These are phyloP conservation scores for Fennellomyces sp. DNA, from an alignment of 371 early-diverging fungal species.

Conservation along the genomic window DNA sequence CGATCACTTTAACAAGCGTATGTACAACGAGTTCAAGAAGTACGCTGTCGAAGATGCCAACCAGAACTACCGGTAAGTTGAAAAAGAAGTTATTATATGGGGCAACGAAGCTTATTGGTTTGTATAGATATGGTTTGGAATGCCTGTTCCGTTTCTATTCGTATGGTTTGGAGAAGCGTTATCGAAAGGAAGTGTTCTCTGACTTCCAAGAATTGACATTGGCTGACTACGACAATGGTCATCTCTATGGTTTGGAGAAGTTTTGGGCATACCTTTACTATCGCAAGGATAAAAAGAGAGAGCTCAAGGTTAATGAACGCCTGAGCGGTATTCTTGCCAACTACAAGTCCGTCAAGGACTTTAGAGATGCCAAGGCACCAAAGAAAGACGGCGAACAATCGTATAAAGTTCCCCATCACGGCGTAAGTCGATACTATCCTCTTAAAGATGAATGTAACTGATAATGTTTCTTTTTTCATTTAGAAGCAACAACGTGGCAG, in stretches of 20 bases:
- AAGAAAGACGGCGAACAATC: slow-evolving; percentile 27
- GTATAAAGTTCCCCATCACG: slow-evolving; percentile 48
- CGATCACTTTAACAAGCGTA: slow-evolving; percentile 90
- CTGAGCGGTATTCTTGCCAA: slow-evolving; percentile 63
- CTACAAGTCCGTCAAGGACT: slow-evolving; percentile 76
- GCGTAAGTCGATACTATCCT: slow-evolving; percentile 35
- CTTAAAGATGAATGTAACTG: not conserved
- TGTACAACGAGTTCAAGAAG: slow-evolving; percentile 92
- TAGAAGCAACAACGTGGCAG: slow-evolving; percentile 43
- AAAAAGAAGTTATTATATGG: not conserved
- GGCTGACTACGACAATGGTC: slow-evolving; percentile 72
- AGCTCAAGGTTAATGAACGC: slow-evolving; percentile 66
- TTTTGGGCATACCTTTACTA: slow-evolving; percentile 96
- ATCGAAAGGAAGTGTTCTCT: slow-evolving; percentile 80
- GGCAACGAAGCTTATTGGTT: not conserved
- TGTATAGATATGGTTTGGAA: slow-evolving; percentile 82
- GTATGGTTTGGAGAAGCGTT: slow-evolving; percentile 92
- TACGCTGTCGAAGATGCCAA: slow-evolving; percentile 93
- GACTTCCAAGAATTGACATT: slow-evolving; percentile 89
- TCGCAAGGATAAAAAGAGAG: slow-evolving; percentile 85
- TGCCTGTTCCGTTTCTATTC: slow-evolving; percentile 97
- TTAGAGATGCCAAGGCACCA: slow-evolving; percentile 55
- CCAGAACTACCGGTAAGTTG: slow-evolving; percentile 74
- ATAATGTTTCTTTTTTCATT: not conserved
- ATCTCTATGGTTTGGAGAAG: slow-evolving; percentile 93